Conservation (phyloP, 805 yeast genomes). For the Ogataea chonburiensis region DNA sequence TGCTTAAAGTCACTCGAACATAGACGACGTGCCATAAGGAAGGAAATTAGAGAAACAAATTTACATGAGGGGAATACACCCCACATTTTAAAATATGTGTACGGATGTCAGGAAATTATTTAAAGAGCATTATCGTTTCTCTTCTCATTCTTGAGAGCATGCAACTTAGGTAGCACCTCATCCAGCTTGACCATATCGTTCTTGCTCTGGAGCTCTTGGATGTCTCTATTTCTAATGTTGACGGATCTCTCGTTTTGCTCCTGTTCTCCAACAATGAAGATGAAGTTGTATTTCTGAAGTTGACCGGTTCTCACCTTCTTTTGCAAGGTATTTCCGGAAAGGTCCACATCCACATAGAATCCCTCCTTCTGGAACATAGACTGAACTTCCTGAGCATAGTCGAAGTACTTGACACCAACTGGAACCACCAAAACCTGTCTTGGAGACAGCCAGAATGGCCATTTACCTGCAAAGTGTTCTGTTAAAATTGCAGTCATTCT, state of each 20-base stretch:
- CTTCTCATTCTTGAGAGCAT: constrained; percentile 65
- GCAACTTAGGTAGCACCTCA: constrained; percentile 67
- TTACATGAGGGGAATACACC: constrained; percentile 1
- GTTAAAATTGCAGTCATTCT: constrained; percentile 98
- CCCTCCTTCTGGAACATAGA: constrained; percentile 67
- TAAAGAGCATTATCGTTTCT: constrained; percentile 63
- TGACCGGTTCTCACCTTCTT: constrained; percentile 99
- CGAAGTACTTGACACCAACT: constrained; percentile 90
- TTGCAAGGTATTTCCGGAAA: constrained; percentile 93
- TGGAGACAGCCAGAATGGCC: constrained; percentile 99
- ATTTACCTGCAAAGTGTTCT: constrained; percentile 97
- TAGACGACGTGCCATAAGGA: constrained; percentile 1
- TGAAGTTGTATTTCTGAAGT: constrained; percentile 89
- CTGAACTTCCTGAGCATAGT: constrained; percentile 82
- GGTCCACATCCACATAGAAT: constrained; percentile 89
- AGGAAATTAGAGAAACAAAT: neutral
- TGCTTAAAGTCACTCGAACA: constrained; percentile 1
- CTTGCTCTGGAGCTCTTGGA: constrained; percentile 89
- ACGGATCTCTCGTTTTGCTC: constrained; percentile 80
- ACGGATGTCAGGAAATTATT: constrained; percentile 1
- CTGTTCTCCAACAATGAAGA: constrained; percentile 95
- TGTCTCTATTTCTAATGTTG: constrained; percentile 96
- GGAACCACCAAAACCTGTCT: constrained; percentile 96
- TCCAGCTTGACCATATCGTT: constrained; percentile 75
- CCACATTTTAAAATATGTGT: constrained; percentile 1